phyloP scores from a whole-genome alignment of 75 land plant genomes.

The Gnetum montanum region DNA sequence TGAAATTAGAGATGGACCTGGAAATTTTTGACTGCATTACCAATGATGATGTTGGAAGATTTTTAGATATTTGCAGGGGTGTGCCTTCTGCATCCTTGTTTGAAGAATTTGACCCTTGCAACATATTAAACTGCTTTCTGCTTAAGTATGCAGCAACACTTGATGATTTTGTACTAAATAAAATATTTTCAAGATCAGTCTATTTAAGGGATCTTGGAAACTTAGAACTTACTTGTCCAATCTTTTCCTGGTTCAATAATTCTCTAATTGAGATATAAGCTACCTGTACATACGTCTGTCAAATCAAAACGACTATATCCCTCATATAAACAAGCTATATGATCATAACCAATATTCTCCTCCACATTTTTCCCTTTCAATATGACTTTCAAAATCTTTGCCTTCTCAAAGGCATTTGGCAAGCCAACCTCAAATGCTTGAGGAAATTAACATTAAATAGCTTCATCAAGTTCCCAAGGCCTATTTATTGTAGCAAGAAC shows the following conservation, averaged over 20 bases:
- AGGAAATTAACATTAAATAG: constrained; percentile 42
- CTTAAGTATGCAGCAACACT: constrained; percentile 18
- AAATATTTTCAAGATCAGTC: constrained; percentile 20
- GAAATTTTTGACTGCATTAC: too few species aligned
- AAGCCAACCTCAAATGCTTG: constrained; percentile 53
- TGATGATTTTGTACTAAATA: constrained; percentile 15
- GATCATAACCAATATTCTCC: constrained; percentile 25
- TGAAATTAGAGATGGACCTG: too few species aligned
- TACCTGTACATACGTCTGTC: constrained; percentile 42
- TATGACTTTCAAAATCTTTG: constrained; percentile 34
- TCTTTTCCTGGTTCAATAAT: constrained; percentile 25
- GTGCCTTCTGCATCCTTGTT: constrained; percentile 1
- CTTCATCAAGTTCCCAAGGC: constrained; percentile 55
- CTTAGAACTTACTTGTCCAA: constrained; percentile 8
- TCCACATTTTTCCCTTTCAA: constrained; percentile 39
- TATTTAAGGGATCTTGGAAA: constrained; percentile 23
- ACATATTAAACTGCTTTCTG: background rate
- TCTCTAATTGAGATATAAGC: constrained; percentile 47
- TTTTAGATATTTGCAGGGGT: too few species aligned
- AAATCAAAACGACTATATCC: constrained; percentile 45
- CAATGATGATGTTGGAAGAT: too few species aligned
- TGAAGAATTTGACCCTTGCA: background rate
- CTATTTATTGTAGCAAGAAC: constrained; percentile 55
- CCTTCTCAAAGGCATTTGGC: constrained; percentile 30
- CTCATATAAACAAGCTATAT: constrained; percentile 29